phyloP scores from a whole-genome alignment of 768 basidiomycete genomes.

The Coprinopsis strossmayeri region DNA sequence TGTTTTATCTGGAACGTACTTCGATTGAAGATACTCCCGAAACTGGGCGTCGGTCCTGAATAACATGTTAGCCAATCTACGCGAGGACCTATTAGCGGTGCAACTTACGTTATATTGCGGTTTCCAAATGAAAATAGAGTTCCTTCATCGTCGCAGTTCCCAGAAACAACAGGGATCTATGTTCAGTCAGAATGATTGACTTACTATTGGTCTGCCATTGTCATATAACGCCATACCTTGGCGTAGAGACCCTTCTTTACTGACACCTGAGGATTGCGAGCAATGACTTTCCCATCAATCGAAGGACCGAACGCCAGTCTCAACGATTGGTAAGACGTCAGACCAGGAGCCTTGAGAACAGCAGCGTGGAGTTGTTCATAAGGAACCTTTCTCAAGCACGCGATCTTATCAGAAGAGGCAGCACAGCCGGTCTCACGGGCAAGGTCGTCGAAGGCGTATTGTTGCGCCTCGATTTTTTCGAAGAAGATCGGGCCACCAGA shows the following conservation, averaged over 20 bases:
- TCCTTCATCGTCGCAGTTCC: slow-evolving; percentile 36
- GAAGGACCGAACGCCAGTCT: slow-evolving; percentile 28
- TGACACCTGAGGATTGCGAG: slow-evolving; percentile 22
- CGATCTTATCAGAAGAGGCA: slow-evolving; percentile 19
- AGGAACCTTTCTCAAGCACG: slow-evolving; percentile 27
- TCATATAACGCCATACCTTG: no score
- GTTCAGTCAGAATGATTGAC: no score
- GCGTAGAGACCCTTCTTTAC: slow-evolving; percentile 28
- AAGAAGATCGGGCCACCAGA: slow-evolving; percentile 20
- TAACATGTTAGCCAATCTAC: slow-evolving; percentile 1
- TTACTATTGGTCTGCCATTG: no score
- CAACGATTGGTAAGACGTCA: slow-evolving; percentile 24
- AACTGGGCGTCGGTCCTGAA: slow-evolving; percentile 23
- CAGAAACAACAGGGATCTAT: slow-evolving; percentile 18
- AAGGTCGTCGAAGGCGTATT: slow-evolving; percentile 22
- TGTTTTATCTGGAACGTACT: no score
- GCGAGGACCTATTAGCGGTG: not conserved
- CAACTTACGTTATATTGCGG: slow-evolving; percentile 18
- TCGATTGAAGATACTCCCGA: slow-evolving; percentile 16
- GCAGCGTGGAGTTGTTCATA: slow-evolving; percentile 24
- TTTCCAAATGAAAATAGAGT: slow-evolving; percentile 20
- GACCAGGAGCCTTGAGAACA: slow-evolving; percentile 22
- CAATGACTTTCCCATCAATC: slow-evolving; percentile 33
- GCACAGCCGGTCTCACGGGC: slow-evolving; percentile 24
- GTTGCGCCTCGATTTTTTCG: slow-evolving; percentile 18